These are phyloP conservation scores for Serendipita sp. DNA, from an alignment of 768 basidiomycete species.

Conservation along the genomic window DNA sequence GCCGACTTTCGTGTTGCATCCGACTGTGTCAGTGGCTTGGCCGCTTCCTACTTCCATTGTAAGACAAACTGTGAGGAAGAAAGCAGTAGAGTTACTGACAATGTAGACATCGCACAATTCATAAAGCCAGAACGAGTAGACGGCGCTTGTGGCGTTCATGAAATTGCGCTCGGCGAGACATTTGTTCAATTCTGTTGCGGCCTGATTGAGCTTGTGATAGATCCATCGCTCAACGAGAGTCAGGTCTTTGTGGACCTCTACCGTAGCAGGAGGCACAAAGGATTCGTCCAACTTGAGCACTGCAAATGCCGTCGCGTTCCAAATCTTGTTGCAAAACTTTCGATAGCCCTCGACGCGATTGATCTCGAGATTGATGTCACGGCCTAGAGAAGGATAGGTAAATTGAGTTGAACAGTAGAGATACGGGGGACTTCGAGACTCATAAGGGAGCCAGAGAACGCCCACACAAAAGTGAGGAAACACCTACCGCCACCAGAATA, in stretches of 20 bases:
- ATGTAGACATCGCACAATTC: constrained; percentile 99
- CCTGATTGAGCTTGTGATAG: constrained; percentile 78
- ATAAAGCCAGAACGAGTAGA: constrained; percentile 93
- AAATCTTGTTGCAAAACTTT: constrained; percentile 99
- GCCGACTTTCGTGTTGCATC: constrained; percentile 54
- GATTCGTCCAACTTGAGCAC: constrained; percentile 84
- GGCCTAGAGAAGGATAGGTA: constrained; percentile 31
- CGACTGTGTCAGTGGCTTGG: constrained; percentile 93
- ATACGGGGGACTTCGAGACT: neutral
- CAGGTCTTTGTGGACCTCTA: constrained; percentile 36
- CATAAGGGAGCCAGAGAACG: neutral
- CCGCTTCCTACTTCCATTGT: constrained; percentile 56
- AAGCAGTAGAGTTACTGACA: constrained; percentile 29
- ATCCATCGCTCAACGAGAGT: constrained; percentile 84
- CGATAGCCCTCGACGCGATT: constrained; percentile 92
- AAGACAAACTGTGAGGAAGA: neutral
- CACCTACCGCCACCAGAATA: constrained; percentile 73
- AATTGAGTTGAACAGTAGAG: neutral
- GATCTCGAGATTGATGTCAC: constrained; percentile 95
- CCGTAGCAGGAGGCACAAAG: constrained; percentile 56
- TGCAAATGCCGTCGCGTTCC: constrained; percentile 98
- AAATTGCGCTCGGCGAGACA: constrained; percentile 72
- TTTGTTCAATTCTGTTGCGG: constrained; percentile 59
- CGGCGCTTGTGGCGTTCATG: constrained; percentile 72
- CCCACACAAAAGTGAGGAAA: neutral